Evolutionary conservation across 2,329 filamentous ascomycete species (phyloP).

Genomic region (Talaromyces sp.): DNA sequence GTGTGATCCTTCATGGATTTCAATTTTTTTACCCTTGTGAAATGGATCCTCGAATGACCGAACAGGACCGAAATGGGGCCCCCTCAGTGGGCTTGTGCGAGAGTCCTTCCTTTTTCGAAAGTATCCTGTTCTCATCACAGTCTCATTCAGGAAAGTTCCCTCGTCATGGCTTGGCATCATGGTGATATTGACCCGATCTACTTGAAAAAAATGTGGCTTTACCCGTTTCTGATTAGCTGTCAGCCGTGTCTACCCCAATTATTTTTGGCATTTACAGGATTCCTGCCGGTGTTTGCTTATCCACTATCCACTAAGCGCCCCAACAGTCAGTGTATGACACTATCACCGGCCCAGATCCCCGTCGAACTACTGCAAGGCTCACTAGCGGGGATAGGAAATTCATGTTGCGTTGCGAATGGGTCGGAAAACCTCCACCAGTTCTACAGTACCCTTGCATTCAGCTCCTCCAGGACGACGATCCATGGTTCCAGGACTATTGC

Average conservation of each 20-base stretch:
- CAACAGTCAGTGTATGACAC: conserved; percentile 6
- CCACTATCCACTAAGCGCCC: background rate
- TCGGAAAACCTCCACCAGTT: background rate
- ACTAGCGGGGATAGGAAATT: conserved; percentile 1
- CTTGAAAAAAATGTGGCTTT: too few species aligned
- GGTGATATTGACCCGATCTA: background rate
- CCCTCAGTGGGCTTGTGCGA: background rate
- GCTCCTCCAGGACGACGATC: background rate
- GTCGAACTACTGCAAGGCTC: conserved; percentile 1
- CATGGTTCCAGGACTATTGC: background rate
- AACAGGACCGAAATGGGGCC: background rate
- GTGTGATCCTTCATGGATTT: background rate
- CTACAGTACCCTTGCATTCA: conserved; percentile 7
- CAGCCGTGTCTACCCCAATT: background rate
- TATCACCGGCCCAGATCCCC: conserved; percentile 6
- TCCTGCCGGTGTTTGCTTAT: background rate
- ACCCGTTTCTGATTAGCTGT: background rate
- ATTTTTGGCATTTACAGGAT: background rate
- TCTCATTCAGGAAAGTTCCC: background rate
- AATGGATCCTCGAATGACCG: background rate
- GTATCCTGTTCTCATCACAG: conserved; percentile 4
- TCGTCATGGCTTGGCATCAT: conserved; percentile 1
- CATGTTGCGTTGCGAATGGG: background rate
- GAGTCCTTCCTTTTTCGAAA: background rate
- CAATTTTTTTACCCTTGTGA: background rate